Evolutionary conservation across 2,329 filamentous ascomycete genomes (phyloP), one percentile per base, ranked within the genome.

Genomic region (Cordyceps militaris): DNA sequence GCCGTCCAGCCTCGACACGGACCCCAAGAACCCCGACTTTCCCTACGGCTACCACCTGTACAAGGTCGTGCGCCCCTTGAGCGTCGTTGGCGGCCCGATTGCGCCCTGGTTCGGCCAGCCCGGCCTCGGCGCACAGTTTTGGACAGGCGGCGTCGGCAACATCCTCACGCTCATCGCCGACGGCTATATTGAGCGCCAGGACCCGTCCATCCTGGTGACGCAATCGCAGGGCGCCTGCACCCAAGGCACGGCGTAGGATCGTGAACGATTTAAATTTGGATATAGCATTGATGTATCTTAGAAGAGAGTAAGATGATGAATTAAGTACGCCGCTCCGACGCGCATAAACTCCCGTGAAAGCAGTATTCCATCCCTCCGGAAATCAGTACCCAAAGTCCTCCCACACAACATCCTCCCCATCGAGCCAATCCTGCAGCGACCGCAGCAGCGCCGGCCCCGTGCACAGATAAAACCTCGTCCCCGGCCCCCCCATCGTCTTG

Each of bases 301-400:
- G n/a, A n/a, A n/a, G n/a, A n/a, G n/a, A 38, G 9, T 16, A 16
- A 38, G 34, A 38, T 38, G 34, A 38, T n/a, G 34, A 38, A 38
- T n/a, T 8, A 38, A 38, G n/a, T n/a, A n/a, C n/a, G n/a, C n/a
- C n/a, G n/a, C n/a, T n/a, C n/a, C n/a, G n/a, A n/a, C n/a, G n/a
- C n/a, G n/a, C n/a, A n/a, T n/a, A n/a, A n/a, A n/a, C n/a, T n/a
- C n/a, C n/a, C n/a, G n/a, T n/a, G n/a, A 32, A 32, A 32, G 30
- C 11, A 32, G 30, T 11, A 32, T 32, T 32, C 30, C n/a, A n/a
- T n/a, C n/a, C 38, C 38, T 42, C 38, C 5, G 10, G n/a, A 21
- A 19, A 44, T 48, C 28, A 86, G 64, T 86, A 86, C 34, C 76
- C 75, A 68, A 87, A 87, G 63, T 83, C 82, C 67, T 86, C 84